Evolutionary conservation across 495 filamentous ascomycete species (phyloP), one percentile per base, ranked within the genome.

Genomic region (Mytilinidion resinicola): DNA sequence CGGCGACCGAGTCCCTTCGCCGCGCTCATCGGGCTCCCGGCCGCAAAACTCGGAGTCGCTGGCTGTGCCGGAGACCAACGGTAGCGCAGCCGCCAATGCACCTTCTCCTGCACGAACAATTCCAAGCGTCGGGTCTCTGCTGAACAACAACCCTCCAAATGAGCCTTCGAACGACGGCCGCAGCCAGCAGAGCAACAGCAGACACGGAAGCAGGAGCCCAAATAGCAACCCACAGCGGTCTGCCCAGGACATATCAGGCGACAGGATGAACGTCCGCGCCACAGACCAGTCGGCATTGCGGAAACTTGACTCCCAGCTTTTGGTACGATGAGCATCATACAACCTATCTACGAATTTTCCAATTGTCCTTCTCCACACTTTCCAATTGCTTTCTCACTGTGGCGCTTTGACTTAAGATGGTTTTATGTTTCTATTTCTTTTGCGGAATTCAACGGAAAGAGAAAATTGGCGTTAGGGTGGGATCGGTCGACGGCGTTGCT

Each of bases 61-160:
- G 19, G 12, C 44, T 14, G 42, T 53, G 36, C 60, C 69, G 9
- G 67, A 73, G 15, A 64, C 70, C 0, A 65, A 56, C 30, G n/a
- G 67, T 39, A 72, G 70, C 53, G 57, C 60, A 21, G 46, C 56
- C 9, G 65, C 73, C 37, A 60, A 55, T 47, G 59, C 55, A 10
- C 64, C 64, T 51, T 47, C 72, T 7, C 64, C 64, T 34, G 71
- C 69, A 25, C 70, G 70, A 33, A 72, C 69, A 3, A 78, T 84
- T 14, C 81, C 81, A 4, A 79, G 76, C 41, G 80, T 84, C 34
- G 73, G 69, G 3, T 63, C 78, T 5, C 51, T 84, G 19, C 77
- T 84, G 65, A 82, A 77, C 66, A 76, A 71, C 66, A 52, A 66
- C 63, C 64, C 68, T 59, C 43, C 58, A 57, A 56, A 68, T 56